Base-by-base conservation (phyloP, 2,329 filamentous ascomycete genomes). In the Raffaelea ambrosiae region DNA sequence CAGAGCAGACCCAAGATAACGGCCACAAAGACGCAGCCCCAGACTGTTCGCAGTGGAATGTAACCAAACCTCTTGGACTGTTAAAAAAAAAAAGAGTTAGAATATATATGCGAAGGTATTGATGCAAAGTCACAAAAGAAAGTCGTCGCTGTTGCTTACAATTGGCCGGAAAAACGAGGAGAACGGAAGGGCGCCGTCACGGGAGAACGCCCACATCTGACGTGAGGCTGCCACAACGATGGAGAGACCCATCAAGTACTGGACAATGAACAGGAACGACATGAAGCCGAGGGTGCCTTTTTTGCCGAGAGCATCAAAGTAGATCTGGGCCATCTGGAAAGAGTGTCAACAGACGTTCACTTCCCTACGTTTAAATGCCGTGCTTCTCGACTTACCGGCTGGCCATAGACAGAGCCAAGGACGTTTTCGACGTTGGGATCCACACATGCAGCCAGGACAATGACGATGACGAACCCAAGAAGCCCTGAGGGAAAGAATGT, bases 141-240 rank as follows among this genome's bases (percentile, higher is more conserved):
- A 2, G 19, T 3, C n/a, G 14, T 19, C 38, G 21, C 29, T 29
- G 29, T 5, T 18, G 51, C 57, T 50, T 48, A 60, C 56, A 57
- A 82, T 75, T 7, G 70, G 68, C 29, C 76, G 68, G 61, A 81
- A 77, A 61, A 76, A 79, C 5, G 52, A 59, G 2, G 74, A 78
- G 58, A 82, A 81, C 0, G 79, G 79, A 1, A 83, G 66, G 1
- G 77, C 79, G 2, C 76, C 77, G 55, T 83, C 79, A 21, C 79
- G 71, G 9, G 75, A 76, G 58, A 83, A 83, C 0, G 79, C 79
- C 79, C 79, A 83, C 26, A 68, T 70, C 61, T 83, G 79, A 5
- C 79, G 70, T 5, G 74, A 79, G 4, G 73, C 74, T 1, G 79
- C 79, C 3, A 81, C 72, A 3, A 77, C 62, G 47, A 79, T 72